phyloP scores from a whole-genome alignment of 116 monocot genomes.

The Posidonia oceanica region DNA sequence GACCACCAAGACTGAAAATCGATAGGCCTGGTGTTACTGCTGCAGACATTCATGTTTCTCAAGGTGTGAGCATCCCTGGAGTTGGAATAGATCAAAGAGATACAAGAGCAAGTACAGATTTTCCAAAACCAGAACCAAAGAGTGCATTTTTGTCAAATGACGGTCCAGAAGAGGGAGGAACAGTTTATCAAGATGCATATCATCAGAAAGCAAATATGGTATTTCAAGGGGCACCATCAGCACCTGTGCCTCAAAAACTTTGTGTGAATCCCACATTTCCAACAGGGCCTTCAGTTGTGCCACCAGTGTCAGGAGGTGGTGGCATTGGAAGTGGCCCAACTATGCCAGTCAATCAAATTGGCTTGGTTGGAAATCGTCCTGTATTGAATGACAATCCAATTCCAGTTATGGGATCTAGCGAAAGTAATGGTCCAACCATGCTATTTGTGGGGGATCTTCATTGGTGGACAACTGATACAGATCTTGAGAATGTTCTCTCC shows the following conservation, averaged over 20 bases:
- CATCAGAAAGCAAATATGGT: too few species aligned
- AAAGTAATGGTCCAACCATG: conserved; percentile 20
- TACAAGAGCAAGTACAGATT: too few species aligned
- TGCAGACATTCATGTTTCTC: neutral
- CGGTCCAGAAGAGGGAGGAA: too few species aligned
- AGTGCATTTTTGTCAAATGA: too few species aligned
- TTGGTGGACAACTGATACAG: conserved; percentile 85
- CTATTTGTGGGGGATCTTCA: conserved; percentile 71
- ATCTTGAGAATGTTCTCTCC: conserved; percentile 35
- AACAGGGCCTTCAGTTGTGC: too few species aligned
- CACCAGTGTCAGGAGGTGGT: too few species aligned
- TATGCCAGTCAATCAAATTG: neutral
- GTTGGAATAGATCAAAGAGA: too few species aligned
- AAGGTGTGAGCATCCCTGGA: neutral
- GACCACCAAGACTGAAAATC: neutral
- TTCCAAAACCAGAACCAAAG: too few species aligned
- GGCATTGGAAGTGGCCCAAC: conserved; percentile 9
- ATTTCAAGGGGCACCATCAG: too few species aligned
- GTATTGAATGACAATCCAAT: conserved; percentile 1
- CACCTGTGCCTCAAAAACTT: too few species aligned
- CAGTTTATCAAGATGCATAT: too few species aligned
- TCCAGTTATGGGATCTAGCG: conserved; percentile 9
- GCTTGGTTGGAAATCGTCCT: neutral
- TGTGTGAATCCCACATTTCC: too few species aligned
- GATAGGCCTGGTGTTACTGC: neutral